Evolutionary conservation across 208 protist species (phyloP).

Genomic region (Phytomonas francai): DNA sequence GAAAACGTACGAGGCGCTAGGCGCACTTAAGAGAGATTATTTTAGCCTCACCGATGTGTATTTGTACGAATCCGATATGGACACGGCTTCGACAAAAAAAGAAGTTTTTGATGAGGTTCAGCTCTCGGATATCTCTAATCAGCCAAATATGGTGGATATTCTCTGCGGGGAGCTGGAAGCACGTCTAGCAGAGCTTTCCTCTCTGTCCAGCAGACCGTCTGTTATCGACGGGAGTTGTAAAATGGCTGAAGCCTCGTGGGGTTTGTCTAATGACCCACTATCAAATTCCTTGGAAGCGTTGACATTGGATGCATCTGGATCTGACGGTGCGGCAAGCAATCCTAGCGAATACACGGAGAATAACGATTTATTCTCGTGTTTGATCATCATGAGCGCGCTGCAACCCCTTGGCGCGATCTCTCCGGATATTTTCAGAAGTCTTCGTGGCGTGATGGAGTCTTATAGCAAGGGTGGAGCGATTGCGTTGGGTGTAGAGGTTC

Average conservation of each 20-base stretch:
- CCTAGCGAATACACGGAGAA: not conserved
- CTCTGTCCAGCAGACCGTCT: not conserved
- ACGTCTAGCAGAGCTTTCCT: conserved; percentile 6
- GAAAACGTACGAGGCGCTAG: conserved; percentile 41
- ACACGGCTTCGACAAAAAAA: conserved; percentile 14
- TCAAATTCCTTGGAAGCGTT: not conserved
- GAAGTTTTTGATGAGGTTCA: conserved; percentile 15
- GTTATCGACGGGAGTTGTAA: not conserved
- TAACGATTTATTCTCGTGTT: not conserved
- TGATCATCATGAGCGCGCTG: not conserved
- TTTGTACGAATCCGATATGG: conserved; percentile 28
- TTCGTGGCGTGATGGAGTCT: not conserved
- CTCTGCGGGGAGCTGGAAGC: conserved; percentile 59
- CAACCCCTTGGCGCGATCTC: not conserved
- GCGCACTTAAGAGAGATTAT: conserved; percentile 32
- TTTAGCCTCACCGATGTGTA: conserved; percentile 68
- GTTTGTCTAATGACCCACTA: not conserved
- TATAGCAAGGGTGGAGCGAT: not conserved
- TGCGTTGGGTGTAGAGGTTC: conserved; percentile 5
- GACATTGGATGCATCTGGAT: not conserved
- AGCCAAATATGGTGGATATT: conserved; percentile 75
- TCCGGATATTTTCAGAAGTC: not conserved
- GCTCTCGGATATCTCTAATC: conserved; percentile 26
- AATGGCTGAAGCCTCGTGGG: not conserved
- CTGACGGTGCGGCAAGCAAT: not conserved